phyloP scores from a whole-genome alignment of 192 early-diverging fungal species.

The Coemansia sp. region DNA sequence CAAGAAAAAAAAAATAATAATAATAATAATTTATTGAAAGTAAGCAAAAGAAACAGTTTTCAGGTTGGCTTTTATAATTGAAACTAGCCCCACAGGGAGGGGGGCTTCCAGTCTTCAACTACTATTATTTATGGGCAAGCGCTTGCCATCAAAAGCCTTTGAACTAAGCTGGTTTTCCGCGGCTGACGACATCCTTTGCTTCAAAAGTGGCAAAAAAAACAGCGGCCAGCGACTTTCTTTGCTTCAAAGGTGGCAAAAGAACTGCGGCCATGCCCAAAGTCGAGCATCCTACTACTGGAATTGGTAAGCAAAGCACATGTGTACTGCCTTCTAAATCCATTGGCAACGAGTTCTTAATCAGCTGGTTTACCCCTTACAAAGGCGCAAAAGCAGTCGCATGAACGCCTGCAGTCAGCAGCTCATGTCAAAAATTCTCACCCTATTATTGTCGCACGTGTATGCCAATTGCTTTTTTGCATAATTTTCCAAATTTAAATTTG shows the following conservation, averaged over 20 bases:
- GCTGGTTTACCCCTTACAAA: background rate
- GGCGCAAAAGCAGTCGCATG: background rate
- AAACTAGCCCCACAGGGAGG: too few relatives aligned
- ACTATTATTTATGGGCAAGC: background rate
- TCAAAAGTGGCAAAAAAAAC: background rate
- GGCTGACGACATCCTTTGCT: background rate
- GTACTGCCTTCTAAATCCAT: background rate
- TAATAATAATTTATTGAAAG: background rate
- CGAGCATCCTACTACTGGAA: background rate
- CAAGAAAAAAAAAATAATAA: background rate
- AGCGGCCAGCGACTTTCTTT: background rate
- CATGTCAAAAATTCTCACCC: background rate
- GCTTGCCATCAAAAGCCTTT: background rate
- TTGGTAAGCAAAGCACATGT: background rate
- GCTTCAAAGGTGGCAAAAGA: background rate
- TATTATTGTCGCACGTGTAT: background rate
- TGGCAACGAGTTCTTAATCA: background rate
- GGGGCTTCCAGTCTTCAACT: too few relatives aligned
- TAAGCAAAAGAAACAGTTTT: background rate
- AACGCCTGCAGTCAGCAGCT: background rate
- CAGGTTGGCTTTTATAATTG: background rate
- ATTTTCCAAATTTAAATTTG: background rate
- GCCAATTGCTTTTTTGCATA: background rate
- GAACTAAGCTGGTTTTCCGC: background rate
- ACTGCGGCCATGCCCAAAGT: background rate